These are phyloP conservation scores for Corymbia calophylla DNA, from an alignment of 441 rosid species.

Conservation along the genomic window DNA sequence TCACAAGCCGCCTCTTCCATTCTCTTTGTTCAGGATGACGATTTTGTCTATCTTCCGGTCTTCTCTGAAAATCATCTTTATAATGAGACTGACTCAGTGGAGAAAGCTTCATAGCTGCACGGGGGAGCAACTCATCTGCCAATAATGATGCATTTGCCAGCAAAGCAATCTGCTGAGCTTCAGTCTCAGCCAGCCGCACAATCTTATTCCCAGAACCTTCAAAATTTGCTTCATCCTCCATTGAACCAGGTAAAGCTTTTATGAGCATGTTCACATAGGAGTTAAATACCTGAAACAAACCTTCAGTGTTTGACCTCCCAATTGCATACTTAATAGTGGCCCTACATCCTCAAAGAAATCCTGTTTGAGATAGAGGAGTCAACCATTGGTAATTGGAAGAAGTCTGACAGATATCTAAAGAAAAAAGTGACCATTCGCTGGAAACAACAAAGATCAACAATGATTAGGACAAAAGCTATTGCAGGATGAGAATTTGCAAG, in stretches of 20 bases:
- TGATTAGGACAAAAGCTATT: background rate
- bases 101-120: conserved; percentile 95
- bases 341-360: conserved; percentile 99
- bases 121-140: conserved; percentile 96
- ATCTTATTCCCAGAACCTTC: conserved; percentile 80
- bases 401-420: background rate
- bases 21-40: conserved; percentile 99
- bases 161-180: conserved; percentile 93
- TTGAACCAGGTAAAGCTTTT: conserved; percentile 91
- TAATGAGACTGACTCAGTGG: conserved; percentile 49
- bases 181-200: conserved; percentile 92
- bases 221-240: conserved; percentile 77
- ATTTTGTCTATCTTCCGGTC: conserved; percentile 80
- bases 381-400: background rate
- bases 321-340: conserved; percentile 93
- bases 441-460: background rate
- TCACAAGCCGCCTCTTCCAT: conserved; percentile 89
- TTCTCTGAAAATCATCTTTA: conserved; percentile 63
- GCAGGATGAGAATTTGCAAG: background rate
- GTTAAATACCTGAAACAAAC: conserved; percentile 87
- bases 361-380: conserved; percentile 25
- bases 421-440: background rate
- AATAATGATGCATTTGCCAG: conserved; percentile 94
- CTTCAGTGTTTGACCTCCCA: conserved; percentile 96
- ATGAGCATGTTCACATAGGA: conserved; percentile 81